Conservation (phyloP, 495 filamentous ascomycete genomes). For the Pyrenula massariospora region DNA sequence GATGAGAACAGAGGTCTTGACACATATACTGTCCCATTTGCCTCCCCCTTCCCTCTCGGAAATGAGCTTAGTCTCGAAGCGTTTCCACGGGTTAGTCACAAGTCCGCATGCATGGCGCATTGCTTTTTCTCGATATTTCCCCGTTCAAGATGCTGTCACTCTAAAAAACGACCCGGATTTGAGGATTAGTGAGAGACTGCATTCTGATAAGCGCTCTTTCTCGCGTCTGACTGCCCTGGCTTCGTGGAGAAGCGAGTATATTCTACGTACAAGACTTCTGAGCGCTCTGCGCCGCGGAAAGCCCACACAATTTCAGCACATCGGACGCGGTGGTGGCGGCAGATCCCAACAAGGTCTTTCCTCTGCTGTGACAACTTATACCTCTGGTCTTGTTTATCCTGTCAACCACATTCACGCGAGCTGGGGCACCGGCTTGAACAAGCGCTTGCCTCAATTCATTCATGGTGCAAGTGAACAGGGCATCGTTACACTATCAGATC, state of each 20-base stretch:
- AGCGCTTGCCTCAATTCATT: slow-evolving; percentile 63
- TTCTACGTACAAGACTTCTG: slow-evolving; percentile 72
- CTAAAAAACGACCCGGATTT: slow-evolving; percentile 8
- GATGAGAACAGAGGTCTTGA: slow-evolving; percentile 61
- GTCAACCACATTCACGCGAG: slow-evolving; percentile 65
- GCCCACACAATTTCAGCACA: slow-evolving; percentile 44
- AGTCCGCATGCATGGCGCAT: slow-evolving; percentile 84
- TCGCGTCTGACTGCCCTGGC: slow-evolving; percentile 65
- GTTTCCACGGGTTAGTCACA: slow-evolving; percentile 72
- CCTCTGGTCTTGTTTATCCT: slow-evolving; percentile 61
- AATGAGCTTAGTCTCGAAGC: slow-evolving; percentile 71
- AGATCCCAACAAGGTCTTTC: slow-evolving; percentile 12
- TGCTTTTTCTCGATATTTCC: slow-evolving; percentile 82
- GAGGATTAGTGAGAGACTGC: slow-evolving; percentile 33
- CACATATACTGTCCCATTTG: slow-evolving; percentile 82
- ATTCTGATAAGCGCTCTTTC: slow-evolving; percentile 62
- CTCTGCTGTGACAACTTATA: slow-evolving; percentile 60
- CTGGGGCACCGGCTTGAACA: slow-evolving; percentile 49
- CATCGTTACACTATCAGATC: slow-evolving; percentile 61
- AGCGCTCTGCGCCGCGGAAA: slow-evolving; percentile 71
- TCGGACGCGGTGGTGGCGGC: slow-evolving; percentile 33
- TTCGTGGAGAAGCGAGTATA: slow-evolving; percentile 90
- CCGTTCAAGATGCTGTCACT: slow-evolving; percentile 45
- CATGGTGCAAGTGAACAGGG: slow-evolving; percentile 72
- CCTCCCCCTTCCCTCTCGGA: slow-evolving; percentile 65